phyloP scores from a whole-genome alignment of 73 alveolate genomes.

The Paramecium octaurelia region DNA sequence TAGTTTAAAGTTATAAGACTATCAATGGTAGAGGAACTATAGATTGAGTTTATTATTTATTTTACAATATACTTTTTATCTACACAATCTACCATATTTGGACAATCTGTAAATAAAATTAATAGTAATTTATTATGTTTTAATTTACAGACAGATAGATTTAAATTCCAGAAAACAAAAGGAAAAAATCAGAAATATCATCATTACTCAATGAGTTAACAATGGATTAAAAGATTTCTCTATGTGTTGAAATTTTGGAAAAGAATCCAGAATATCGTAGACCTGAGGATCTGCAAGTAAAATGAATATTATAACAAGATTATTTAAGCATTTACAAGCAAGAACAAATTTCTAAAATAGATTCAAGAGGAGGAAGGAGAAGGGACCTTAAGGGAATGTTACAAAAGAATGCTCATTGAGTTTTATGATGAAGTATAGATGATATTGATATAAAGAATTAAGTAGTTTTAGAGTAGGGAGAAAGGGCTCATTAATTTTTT shows the following conservation, averaged over 20 bases:
- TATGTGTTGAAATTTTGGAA: background rate
- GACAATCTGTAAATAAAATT: background rate
- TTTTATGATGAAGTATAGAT: background rate
- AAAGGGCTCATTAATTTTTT: background rate
- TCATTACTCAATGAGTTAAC: background rate
- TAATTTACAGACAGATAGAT: background rate
- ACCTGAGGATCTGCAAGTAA: background rate
- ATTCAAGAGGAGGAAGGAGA: background rate
- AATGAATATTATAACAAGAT: background rate
- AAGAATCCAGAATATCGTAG: background rate
- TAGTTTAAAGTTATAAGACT: slow-evolving; percentile 4
- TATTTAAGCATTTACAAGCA: background rate
- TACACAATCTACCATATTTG: background rate
- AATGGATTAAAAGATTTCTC: background rate
- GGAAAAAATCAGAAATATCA: background rate
- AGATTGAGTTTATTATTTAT: background rate
- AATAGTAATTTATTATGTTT: background rate
- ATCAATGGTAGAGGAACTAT: slow-evolving; percentile 38
- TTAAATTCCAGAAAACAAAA: background rate
- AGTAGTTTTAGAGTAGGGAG: background rate
- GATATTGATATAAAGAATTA: background rate
- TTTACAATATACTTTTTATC: background rate
- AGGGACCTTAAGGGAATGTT: background rate
- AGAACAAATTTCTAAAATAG: background rate
- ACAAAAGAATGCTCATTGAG: background rate